Evolutionary conservation across 306 rosid genomes (phyloP).

Genomic region (Trichosanthes cucumerina): DNA sequence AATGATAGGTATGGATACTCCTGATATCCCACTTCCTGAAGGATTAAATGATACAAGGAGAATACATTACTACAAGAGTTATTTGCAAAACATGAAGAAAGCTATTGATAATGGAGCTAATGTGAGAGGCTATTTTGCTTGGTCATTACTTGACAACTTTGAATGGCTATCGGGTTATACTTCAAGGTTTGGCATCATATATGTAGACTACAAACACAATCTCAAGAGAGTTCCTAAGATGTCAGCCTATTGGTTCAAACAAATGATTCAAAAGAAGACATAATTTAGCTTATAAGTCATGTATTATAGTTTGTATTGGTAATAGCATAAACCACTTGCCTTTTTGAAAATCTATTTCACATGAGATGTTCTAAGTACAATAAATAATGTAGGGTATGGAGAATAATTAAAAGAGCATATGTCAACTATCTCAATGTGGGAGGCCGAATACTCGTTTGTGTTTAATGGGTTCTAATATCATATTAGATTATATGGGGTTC

Average conservation of each 20-base stretch:
- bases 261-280: constrained; percentile 35
- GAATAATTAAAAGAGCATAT: too few relatives aligned
- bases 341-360: too few relatives aligned
- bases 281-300: too few relatives aligned
- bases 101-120: constrained; percentile 73
- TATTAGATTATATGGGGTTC: too few relatives aligned
- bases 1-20: constrained; percentile 66
- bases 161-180: constrained; percentile 89
- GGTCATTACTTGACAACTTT: constrained; percentile 90
- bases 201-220: constrained; percentile 52
- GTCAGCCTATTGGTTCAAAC: constrained; percentile 89
- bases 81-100: constrained; percentile 59
- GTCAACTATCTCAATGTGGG: too few relatives aligned
- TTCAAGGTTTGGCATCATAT: constrained; percentile 87
- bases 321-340: too few relatives aligned
- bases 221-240: constrained; percentile 80
- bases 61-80: constrained; percentile 51
- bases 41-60: constrained; percentile 60
- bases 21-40: constrained; percentile 38
- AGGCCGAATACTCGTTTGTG: too few relatives aligned
- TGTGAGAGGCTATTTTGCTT: constrained; percentile 70
- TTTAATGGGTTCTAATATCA: too few relatives aligned
- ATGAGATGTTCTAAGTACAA: too few relatives aligned
- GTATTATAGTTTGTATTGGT: not conserved
- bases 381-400: too few relatives aligned